A percentile compares a stretch with the other conserved stretches of the same genome.
phyloP scores from a whole-genome alignment of 257 asterid species.

The Ballota nigra region DNA sequence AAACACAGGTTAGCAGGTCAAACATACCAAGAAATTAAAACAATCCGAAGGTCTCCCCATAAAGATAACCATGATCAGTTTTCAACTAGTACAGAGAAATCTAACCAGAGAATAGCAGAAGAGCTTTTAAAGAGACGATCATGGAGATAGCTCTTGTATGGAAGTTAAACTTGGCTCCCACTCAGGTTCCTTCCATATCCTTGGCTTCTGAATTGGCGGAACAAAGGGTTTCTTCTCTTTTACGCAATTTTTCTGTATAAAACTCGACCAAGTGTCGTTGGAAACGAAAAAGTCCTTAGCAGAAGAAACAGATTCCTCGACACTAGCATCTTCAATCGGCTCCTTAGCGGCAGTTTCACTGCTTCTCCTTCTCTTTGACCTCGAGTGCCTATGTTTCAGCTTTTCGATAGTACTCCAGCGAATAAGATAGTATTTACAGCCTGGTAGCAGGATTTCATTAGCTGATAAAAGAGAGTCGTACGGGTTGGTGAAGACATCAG shows the following conservation, averaged over 20 bases:
- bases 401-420: constrained; percentile 50
- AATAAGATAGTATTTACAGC: constrained; percentile 54
- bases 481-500: constrained; percentile 56
- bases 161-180: constrained; percentile 68
- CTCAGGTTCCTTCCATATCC: constrained; percentile 43
- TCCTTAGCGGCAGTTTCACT: constrained; percentile 15
- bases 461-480: constrained; percentile 48
- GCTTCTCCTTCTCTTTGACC: constrained; percentile 1
- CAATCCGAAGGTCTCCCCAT: constrained; percentile 8
- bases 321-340: constrained; percentile 27
- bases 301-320: constrained; percentile 46
- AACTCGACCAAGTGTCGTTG: constrained; percentile 33
- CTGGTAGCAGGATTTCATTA: constrained; percentile 52
- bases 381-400: constrained; percentile 44
- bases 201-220: constrained; percentile 61
- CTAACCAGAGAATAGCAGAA: constrained; percentile 18
- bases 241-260: constrained; percentile 19
- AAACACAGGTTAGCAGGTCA: constrained; percentile 9
- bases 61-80: constrained; percentile 4
- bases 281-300: constrained; percentile 47
- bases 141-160: constrained; percentile 63
- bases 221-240: constrained; percentile 49
- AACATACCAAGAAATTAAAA: not conserved
- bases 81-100: constrained; percentile 11
- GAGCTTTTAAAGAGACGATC: constrained; percentile 18